These are phyloP conservation scores for Erysimum cheiranthoides DNA, from an alignment of 345 rosid species.

Conservation along the genomic window DNA sequence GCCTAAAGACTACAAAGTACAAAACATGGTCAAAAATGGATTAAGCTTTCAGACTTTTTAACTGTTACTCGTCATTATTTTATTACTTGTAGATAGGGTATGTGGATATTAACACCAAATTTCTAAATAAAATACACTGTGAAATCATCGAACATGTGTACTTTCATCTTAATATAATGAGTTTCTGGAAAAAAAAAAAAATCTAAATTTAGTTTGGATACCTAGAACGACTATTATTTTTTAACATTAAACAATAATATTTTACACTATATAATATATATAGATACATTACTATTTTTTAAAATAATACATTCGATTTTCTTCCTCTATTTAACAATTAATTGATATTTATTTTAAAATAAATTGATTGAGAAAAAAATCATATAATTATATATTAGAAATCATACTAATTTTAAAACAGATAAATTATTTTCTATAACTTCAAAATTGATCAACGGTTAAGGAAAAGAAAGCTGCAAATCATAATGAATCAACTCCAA, in stretches of 20 bases:
- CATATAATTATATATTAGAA: neutral
- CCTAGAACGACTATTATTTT: neutral
- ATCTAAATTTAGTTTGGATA: constrained; percentile 5
- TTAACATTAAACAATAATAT: neutral
- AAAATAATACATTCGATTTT: too few species aligned
- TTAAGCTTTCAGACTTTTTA: constrained; percentile 5
- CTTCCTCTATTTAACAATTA: neutral
- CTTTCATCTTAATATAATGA: too few species aligned
- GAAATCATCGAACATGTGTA: neutral
- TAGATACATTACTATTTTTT: too few species aligned
- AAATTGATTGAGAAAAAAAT: neutral
- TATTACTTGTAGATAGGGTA: neutral
- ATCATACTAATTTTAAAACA: neutral
- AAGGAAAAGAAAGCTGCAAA: neutral
- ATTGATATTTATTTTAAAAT: neutral
- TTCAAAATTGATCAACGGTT: neutral
- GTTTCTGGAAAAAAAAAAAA: too few species aligned
- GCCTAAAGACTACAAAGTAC: constrained; percentile 3
- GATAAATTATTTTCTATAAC: neutral
- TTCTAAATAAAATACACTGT: neutral
- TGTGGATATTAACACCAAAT: neutral
- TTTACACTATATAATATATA: neutral
- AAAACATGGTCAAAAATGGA: constrained; percentile 11
- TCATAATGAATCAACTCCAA: neutral
- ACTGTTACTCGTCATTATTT: neutral